Evolutionary conservation across 192 early-diverging fungal genomes (phyloP).

Genomic region (Backusella morwellensis): DNA sequence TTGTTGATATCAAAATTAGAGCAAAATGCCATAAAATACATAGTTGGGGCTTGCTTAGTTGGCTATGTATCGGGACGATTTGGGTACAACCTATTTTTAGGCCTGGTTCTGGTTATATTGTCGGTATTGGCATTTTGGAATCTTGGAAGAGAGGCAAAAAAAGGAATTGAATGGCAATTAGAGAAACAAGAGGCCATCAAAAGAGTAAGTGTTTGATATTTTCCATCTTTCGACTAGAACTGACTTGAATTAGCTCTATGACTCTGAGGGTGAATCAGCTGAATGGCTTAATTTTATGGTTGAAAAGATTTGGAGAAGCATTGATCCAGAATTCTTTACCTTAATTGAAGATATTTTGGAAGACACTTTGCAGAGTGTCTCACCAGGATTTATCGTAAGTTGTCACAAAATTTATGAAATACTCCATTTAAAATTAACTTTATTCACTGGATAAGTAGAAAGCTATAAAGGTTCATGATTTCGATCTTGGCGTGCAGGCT

Average conservation of each 20-base stretch:
- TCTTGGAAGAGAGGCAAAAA: slow-evolving; percentile 13
- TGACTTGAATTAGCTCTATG: slow-evolving; percentile 2
- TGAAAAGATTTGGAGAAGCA: slow-evolving; percentile 31
- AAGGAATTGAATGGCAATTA: slow-evolving; percentile 27
- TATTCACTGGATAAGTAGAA: slow-evolving; percentile 11
- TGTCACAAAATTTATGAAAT: not conserved
- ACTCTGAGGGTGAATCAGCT: slow-evolving; percentile 21
- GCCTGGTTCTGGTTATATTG: not conserved
- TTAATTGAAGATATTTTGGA: slow-evolving; percentile 28
- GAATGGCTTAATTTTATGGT: slow-evolving; percentile 33
- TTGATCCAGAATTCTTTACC: slow-evolving; percentile 28
- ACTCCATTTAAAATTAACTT: not conserved
- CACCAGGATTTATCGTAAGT: slow-evolving; percentile 20
- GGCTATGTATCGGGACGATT: slow-evolving; percentile 22
- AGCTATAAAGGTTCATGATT: slow-evolving; percentile 28
- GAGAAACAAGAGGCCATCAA: slow-evolving; percentile 18
- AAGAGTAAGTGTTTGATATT: slow-evolving; percentile 2
- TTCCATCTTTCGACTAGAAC: not conserved
- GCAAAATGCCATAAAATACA: slow-evolving; percentile 23
- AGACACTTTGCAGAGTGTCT: slow-evolving; percentile 16
- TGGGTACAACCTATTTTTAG: slow-evolving; percentile 4
- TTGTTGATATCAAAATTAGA: slow-evolving; percentile 1
- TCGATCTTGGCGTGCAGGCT: slow-evolving; percentile 34
- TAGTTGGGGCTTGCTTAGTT: not conserved
- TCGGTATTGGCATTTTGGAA: slow-evolving; percentile 11